Evolutionary conservation across 78 protist species (phyloP), one percentile per base, ranked within the genome.

Genomic region (Creolimax fragrantissima): DNA sequence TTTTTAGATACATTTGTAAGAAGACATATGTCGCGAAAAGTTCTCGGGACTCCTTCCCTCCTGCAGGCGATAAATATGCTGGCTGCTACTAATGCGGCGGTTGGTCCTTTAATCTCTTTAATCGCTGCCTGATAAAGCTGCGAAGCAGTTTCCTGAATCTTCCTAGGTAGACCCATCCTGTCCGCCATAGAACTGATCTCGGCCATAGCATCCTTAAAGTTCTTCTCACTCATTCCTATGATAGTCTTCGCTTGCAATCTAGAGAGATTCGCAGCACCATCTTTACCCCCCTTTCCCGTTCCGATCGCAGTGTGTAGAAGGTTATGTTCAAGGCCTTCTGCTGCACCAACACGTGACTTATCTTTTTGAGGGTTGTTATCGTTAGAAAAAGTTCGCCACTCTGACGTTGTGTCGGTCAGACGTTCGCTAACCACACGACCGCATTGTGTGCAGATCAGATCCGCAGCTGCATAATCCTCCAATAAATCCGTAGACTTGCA

Each of bases 341-440:
- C 86, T 17, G 86, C 42, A 24, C 86, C 86, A 24, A 24, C 86
- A 83, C 86, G 86, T 17, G 86, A 83, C 37, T 83, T 83, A 41
- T 83, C 86, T 41, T 83, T 83, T 11, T 6, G 7, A 32, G 86
- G 86, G 6, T 6, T 24, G 1, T 83, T 83, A 24, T 83, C 86
- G 86, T 83, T 83, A 41, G 86, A 83, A 11, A 83, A 83, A 5
- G 86, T 83, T 6, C 86, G 86, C 86, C 86, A 83, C 35, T 83
- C 86, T 0, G 86, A 83, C 6, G 86, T 35, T 6, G 35, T 6
- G 37, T 83, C 86, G 7, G 35, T 24, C 17, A 83, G 86, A 6
- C 86, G 7, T 11, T 83, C 86, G 37, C 42, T 35, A 0, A 83
- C 42, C 0, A 83, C 86, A 6, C 7, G 35, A 24, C 86, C 86